Base-by-base conservation (phyloP, 2,329 filamentous ascomycete species). In the Aspergillus candidus region DNA sequence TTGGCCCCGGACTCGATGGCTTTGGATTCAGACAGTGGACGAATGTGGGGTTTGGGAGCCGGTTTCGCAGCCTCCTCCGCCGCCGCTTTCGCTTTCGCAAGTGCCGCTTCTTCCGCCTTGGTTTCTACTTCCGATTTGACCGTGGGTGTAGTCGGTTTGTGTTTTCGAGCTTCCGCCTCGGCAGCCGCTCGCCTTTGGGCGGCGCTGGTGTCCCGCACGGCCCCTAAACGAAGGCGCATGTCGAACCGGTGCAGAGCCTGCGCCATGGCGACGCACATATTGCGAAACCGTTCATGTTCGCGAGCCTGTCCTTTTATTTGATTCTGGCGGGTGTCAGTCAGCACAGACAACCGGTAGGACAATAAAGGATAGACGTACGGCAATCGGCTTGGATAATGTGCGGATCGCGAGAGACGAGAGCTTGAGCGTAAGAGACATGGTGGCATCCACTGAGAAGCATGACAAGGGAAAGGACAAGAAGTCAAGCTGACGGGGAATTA, bases 1-100 rank as follows among this genome's bases (percentile, higher is more conserved):
- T 82, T 84, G 3, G 82, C 82, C 3, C 82, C 82, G 32, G 77
- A 76, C 58, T 86, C 82, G 43, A 86, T 84, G 0, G 82, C 82
- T 55, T 84, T 83, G 11, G 77, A 73, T 59, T 86, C 82, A 3
- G 78, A 79, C 10, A 86, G 68, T 6, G 82, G 82, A 35, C 81
- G 70, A 44, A 85, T 84, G 30, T 74, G 74, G 5, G 77, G 77
- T 44, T 69, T 69, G 18, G 62, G 67, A 33, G 61, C 66, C 47
- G 70, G 64, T 48, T 75, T 73, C 36, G 72, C 68, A 40, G 75
- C 68, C 53, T 73, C 74, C 33, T 66, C 63, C 1, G 60, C 59
- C 3, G 66, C 66, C 35, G 69, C 67, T 43, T 71, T 71, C 31
- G 60, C 61, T 46, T 66, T 67, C 13, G 62, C 71, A 4, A 71